These are phyloP conservation scores for Xanthoconium purpureum DNA, from an alignment of 768 basidiomycete genomes.

Conservation along the genomic window DNA sequence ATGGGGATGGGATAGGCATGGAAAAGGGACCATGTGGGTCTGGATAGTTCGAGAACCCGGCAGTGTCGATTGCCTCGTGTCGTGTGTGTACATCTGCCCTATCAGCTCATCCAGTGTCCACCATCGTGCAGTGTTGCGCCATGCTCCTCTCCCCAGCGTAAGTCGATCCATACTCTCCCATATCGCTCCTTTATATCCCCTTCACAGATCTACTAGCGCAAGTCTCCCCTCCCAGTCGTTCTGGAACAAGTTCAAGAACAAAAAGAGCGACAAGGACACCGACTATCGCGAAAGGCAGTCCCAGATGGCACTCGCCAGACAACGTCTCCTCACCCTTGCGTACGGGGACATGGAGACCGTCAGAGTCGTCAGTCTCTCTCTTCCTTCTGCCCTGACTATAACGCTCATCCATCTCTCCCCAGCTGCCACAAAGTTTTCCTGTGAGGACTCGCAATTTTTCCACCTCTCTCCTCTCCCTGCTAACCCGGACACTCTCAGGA, in stretches of 20 bases:
- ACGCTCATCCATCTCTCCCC: slow-evolving; percentile 1
- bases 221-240: slow-evolving; percentile 51
- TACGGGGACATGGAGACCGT: slow-evolving; percentile 88
- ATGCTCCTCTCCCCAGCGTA: slow-evolving; percentile 87
- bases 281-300: slow-evolving; percentile 53
- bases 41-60: slow-evolving; percentile 9
- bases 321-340: slow-evolving; percentile 75
- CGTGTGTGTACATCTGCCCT: slow-evolving; percentile 21
- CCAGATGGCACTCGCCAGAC: slow-evolving; percentile 68
- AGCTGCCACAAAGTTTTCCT: slow-evolving; percentile 68
- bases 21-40: not conserved
- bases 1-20: not conserved
- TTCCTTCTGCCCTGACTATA: not conserved
- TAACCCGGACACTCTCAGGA: slow-evolving; percentile 47
- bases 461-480: not conserved
- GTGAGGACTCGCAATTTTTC: slow-evolving; percentile 40
- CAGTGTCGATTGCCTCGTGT: slow-evolving; percentile 52
- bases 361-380: slow-evolving; percentile 46
- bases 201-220: slow-evolving; percentile 60
- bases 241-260: slow-evolving; percentile 67
- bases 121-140: slow-evolving; percentile 26
- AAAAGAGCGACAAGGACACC: slow-evolving; percentile 58
- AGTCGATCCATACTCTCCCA: slow-evolving; percentile 30
- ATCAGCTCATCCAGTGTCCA: slow-evolving; percentile 21
- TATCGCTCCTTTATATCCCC: slow-evolving; percentile 33